Evolutionary conservation across 129 eudicot species (phyloP), one percentile per base, ranked within the genome.

Genomic region (Rutidosis leptorrhynchoides): DNA sequence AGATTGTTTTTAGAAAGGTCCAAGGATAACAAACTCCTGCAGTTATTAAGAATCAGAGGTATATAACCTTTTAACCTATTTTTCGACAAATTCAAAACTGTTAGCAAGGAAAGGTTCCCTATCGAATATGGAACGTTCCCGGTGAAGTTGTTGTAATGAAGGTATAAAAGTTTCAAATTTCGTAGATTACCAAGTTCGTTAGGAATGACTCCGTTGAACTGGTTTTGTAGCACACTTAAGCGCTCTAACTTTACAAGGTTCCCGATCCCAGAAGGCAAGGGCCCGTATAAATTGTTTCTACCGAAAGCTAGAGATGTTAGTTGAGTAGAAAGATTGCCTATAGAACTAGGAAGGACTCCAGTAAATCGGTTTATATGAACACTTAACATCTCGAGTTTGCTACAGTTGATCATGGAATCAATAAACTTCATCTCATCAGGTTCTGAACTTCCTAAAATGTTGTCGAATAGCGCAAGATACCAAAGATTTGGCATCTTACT

Each of bases 181-280:
- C 28, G 28, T 70, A 82, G 73, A 16, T 57, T 71, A 27, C 81
- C 81, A 55, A 79, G 49, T 54, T 62, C 79, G 10, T 16, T 28
- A 10, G 87, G 87, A 67, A 82, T 75, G 20, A 26, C 49, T 17
- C 84, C 83, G 24, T 46, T 75, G 35, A 82, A 64, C 40, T 45
- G 70, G 45, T 82, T 74, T 8, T 0, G 0, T 26, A 12, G 2
- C 48, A 76, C 3, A 0, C 0, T 0, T 20, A 69, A 51, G 1
- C 14, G n/a, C 30, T 67, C 69, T 35, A 67, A 67, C 45, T 58
- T 74, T 55, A 30, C 68, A 48, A 75, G 74, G 67, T 66, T 75
- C 53, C 79, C 74, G 0, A 75, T 12, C 27, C 32, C 64, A 58
- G 79, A 46, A 27, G 74, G 79, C 62, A 74, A 58, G 17, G 24